Percentiles rank a stretch among this genome's conserved stretches.
Conservation (phyloP, 306 rosid genomes). For the Medicago ruthenica region DNA sequence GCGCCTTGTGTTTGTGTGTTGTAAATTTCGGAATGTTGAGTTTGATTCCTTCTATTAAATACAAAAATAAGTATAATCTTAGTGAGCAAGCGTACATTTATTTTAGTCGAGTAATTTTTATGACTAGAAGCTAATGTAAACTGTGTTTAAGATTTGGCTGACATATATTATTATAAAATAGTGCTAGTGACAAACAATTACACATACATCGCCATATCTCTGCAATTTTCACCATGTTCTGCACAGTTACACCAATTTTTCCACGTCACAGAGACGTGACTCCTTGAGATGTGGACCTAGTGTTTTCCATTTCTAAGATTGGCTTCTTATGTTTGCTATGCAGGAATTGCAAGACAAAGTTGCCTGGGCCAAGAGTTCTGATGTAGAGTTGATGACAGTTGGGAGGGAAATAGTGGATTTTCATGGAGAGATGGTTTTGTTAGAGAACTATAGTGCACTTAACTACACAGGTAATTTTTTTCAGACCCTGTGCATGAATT, state of each 20-base stretch:
- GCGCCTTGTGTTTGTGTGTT: too few species aligned
- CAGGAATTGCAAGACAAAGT: conserved; percentile 79
- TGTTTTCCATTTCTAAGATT: not conserved
- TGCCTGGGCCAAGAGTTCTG: conserved; percentile 59
- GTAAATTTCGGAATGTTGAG: too few species aligned
- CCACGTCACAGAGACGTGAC: not conserved
- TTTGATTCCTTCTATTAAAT: too few species aligned
- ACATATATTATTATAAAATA: too few species aligned
- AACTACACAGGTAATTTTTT: conserved; percentile 75
- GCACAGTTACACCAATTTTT: not conserved
- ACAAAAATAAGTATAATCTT: too few species aligned
- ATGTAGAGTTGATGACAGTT: conserved; percentile 61
- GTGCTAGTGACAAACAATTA: not conserved
- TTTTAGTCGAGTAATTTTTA: too few species aligned
- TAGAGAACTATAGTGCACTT: conserved; percentile 85
- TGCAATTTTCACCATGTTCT: not conserved
- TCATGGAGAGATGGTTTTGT: conserved; percentile 95
- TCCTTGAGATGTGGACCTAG: not conserved
- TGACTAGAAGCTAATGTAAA: too few species aligned
- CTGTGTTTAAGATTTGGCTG: too few species aligned
- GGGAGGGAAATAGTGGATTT: conserved; percentile 83
- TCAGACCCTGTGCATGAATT: not conserved
- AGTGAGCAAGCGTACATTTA: too few species aligned
- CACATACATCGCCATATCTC: not conserved
- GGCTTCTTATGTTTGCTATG: conserved; percentile 34